Evolutionary conservation across 768 basidiomycete genomes (phyloP), one percentile per base, ranked within the genome.

Genomic region (Mycena capillaripes): DNA sequence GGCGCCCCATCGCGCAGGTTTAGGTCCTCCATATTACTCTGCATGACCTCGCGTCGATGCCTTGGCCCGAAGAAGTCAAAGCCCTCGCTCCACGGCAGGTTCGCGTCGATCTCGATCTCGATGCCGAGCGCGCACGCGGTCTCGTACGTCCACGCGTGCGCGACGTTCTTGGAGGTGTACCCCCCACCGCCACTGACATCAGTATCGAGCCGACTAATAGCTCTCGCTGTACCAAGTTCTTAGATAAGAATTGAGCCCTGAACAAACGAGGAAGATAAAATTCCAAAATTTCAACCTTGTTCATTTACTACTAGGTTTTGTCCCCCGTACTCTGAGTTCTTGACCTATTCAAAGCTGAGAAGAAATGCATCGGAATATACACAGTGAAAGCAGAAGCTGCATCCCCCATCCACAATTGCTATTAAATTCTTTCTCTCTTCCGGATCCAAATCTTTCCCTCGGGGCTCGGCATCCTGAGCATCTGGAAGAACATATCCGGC

Each of bases 131-230:
- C 95, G 76, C 97, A 94, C 1, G 96, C 97, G 0, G 98, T 99
- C 82, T 99, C 97, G 84, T 94, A 97, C 34, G 53, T 97, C 93
- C 97, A 99, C 40, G 93, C 91, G 50, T 95, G 88, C 12, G 96
- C 95, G 25, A 98, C 97, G 79, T 99, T 99, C 82, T 97, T 96
- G 53, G 97, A 93, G 0, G 97, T 99, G 82, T 99, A 99, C 6
- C 97, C 97, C 21, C 97, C 97, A 1, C 97, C 97, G 40, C 97
- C 97, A n/a, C n/a, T n/a, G n/a, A n/a, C n/a, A n/a, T n/a, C n/a
- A n/a, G 2, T n/a, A n/a, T n/a, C n/a, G n/a, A n/a, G n/a, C n/a
- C n/a, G n/a, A n/a, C n/a, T n/a, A n/a, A n/a, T n/a, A n/a, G n/a
- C n/a, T n/a, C n/a, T n/a, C n/a, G n/a, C n/a, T n/a, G n/a, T n/a